A percentile compares a stretch with the other conserved stretches of the same genome.
phyloP scores from a whole-genome alignment of 352 stramenopile species.

The Pythium apleroticum region DNA sequence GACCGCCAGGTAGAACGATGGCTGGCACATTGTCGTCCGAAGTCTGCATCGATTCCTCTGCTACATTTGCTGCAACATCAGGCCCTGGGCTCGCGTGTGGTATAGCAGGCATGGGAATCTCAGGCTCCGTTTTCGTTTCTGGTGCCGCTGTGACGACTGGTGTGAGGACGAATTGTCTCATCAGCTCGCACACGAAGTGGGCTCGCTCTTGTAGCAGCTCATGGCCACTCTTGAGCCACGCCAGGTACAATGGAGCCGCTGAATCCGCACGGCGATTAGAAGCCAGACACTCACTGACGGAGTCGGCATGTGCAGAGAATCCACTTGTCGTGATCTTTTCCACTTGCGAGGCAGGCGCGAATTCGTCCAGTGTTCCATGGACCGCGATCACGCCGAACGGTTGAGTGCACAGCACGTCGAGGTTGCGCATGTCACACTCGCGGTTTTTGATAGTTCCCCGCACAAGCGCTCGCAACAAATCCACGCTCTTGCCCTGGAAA shows the following conservation, averaged over 20 bases:
- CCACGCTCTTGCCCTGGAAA: conserved; percentile 33
- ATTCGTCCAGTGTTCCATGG: conserved; percentile 31
- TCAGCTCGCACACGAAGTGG: conserved; percentile 52
- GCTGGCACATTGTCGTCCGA: not conserved
- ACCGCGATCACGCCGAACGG: conserved; percentile 58
- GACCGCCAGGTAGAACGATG: not conserved
- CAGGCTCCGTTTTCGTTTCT: no score
- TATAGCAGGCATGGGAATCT: no score
- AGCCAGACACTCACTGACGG: conserved; percentile 11
- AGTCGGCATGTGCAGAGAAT: conserved; percentile 12
- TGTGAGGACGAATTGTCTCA: conserved; percentile 39
- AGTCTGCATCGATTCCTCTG: not conserved
- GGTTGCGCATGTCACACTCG: conserved; percentile 29
- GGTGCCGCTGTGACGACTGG: not conserved
- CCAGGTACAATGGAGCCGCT: conserved; percentile 28
- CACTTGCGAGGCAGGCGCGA: conserved; percentile 29
- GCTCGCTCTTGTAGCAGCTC: conserved; percentile 67
- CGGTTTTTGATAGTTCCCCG: conserved; percentile 49
- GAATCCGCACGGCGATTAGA: not conserved
- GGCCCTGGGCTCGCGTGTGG: no score
- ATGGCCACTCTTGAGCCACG: conserved; percentile 79
- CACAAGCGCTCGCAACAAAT: conserved; percentile 40
- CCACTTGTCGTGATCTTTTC: conserved; percentile 10
- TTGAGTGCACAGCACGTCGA: conserved; percentile 28
- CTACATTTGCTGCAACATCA: no score